Evolutionary conservation across 2,329 filamentous ascomycete species (phyloP).

Genomic region (Penicillium decumbens): DNA sequence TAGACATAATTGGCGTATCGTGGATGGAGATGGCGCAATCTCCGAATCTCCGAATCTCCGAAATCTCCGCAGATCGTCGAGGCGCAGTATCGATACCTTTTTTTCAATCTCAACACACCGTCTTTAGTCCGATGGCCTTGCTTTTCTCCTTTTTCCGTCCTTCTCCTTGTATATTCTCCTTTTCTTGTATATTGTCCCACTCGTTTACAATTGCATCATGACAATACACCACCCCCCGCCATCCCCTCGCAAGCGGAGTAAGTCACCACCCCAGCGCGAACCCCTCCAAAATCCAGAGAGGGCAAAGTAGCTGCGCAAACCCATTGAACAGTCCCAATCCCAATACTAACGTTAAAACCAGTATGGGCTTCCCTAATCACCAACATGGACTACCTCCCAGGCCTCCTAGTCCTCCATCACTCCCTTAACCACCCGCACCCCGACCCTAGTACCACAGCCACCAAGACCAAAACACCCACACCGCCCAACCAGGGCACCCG

Average conservation of each 20-base stretch:
- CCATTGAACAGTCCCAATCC: background rate
- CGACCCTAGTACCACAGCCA: background rate
- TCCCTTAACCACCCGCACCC: slow-evolving; percentile 55
- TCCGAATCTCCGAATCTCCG: background rate
- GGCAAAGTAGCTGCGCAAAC: background rate
- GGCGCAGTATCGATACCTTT: background rate
- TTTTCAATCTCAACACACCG: background rate
- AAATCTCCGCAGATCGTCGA: background rate
- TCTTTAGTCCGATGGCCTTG: too few relatives aligned
- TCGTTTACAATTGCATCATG: background rate
- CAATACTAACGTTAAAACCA: slow-evolving; percentile 27
- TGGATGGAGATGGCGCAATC: background rate
- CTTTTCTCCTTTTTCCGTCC: background rate
- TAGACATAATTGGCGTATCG: background rate
- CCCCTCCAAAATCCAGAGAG: background rate
- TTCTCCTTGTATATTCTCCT: background rate
- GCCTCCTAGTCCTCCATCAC: slow-evolving; percentile 70
- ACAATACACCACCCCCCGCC: background rate
- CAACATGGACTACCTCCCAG: slow-evolving; percentile 70
- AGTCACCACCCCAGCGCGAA: background rate
- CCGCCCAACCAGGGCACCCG: background rate
- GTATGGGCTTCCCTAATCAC: slow-evolving; percentile 82
- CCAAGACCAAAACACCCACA: background rate
- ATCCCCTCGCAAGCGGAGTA: slow-evolving; percentile 4
- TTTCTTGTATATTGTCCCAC: background rate